Conservation (phyloP, 768 basidiomycete genomes). For the Xerocomellus intermedius region DNA sequence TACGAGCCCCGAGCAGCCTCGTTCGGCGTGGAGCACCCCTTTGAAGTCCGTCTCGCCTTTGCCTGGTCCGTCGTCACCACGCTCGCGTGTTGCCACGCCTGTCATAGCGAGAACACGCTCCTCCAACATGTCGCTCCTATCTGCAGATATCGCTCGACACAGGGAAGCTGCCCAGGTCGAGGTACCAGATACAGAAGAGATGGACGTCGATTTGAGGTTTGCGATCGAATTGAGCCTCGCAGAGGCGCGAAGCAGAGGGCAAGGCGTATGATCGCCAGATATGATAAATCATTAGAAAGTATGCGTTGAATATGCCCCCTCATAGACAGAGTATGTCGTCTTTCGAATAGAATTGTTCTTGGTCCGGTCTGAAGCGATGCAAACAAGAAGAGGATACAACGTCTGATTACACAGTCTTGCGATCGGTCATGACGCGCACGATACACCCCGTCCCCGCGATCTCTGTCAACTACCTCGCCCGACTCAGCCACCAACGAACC, state of each 20-base stretch:
- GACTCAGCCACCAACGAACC: constrained; percentile 2
- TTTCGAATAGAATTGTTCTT: not conserved
- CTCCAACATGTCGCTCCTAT: constrained; percentile 13
- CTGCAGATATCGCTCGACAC: constrained; percentile 12
- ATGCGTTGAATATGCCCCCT: not conserved
- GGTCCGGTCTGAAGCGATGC: not conserved
- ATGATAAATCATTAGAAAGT: not conserved
- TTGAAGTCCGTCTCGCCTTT: constrained; percentile 24
- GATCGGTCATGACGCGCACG: constrained; percentile 79
- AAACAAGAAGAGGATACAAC: not conserved
- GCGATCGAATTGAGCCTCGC: constrained; percentile 71
- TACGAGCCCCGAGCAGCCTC: constrained; percentile 12
- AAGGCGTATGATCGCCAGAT: constrained; percentile 5
- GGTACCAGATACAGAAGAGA: constrained; percentile 31
- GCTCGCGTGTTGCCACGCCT: constrained; percentile 10
- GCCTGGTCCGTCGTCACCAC: constrained; percentile 18
- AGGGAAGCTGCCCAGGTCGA: not conserved
- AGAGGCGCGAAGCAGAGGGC: constrained; percentile 36
- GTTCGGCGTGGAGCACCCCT: constrained; percentile 43
- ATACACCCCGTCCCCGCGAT: constrained; percentile 94
- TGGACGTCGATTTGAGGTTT: constrained; percentile 63
- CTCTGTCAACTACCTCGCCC: constrained; percentile 71
- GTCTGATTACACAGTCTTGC: constrained; percentile 46
- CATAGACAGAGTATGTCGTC: not conserved
- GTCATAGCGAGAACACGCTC: constrained; percentile 5